phyloP scores from a whole-genome alignment of 78 protist genomes.

The Ministeria vibrans region DNA sequence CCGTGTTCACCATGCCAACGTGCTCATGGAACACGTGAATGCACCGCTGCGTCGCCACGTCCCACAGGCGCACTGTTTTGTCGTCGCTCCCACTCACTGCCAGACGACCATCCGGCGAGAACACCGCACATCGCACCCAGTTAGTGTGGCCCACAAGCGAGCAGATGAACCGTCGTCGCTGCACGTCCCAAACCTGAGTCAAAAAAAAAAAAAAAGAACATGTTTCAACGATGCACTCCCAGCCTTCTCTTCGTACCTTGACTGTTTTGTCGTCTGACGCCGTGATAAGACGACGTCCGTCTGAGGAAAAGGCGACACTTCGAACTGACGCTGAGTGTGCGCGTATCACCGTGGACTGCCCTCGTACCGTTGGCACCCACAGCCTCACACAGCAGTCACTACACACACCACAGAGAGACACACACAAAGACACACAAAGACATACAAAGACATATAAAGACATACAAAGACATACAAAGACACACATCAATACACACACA shows the following conservation, averaged over 20 bases:
- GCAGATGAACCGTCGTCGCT: constrained; percentile 29
- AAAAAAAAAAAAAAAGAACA: no score
- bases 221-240: no score
- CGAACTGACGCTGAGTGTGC: constrained; percentile 57
- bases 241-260: no score
- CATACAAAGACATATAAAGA: constrained; percentile 33
- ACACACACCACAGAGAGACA: constrained; percentile 22
- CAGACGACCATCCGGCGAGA: constrained; percentile 58
- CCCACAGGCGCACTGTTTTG: constrained; percentile 76
- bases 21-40: constrained; percentile 59
- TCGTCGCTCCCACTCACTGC: constrained; percentile 67
- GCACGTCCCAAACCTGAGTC: constrained; percentile 52
- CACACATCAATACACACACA: not conserved
- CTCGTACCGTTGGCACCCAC: constrained; percentile 64
- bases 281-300: constrained; percentile 39
- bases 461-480: constrained; percentile 29
- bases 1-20: constrained; percentile 37
- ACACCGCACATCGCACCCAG: constrained; percentile 70
- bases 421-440: constrained; percentile 52
- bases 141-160: constrained; percentile 71
- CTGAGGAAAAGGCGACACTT: constrained; percentile 47
- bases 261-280: constrained; percentile 74
- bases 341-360: constrained; percentile 29
- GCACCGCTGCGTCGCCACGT: constrained; percentile 4
- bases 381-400: constrained; percentile 56